phyloP scores from a whole-genome alignment of 257 asterid genomes.

The Primulina eburnea region DNA sequence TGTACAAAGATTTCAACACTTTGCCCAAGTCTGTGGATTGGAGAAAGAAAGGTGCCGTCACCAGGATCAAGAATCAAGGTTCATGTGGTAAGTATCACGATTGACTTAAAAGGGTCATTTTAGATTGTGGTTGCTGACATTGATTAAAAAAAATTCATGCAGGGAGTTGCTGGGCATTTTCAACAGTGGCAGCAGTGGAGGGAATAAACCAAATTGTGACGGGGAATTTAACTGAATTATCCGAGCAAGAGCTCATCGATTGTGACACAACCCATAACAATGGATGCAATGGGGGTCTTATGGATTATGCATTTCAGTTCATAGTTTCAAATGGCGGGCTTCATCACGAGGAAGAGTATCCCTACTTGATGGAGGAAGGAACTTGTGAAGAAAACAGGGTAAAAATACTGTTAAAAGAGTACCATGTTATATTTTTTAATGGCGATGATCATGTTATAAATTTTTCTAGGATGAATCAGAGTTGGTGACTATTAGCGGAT shows the following conservation, averaged over 20 bases:
- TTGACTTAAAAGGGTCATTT: background rate
- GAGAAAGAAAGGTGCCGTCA: conserved; percentile 70
- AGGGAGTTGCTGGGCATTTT: conserved; percentile 91
- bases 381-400: conserved; percentile 65
- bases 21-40: conserved; percentile 63
- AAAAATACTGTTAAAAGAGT: background rate
- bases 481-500: conserved; percentile 41
- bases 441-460: background rate
- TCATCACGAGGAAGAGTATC: conserved; percentile 70
- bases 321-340: conserved; percentile 58
- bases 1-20: conserved; percentile 35
- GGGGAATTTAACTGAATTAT: conserved; percentile 56
- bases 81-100: conserved; percentile 46
- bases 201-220: conserved; percentile 71
- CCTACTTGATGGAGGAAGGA: conserved; percentile 74
- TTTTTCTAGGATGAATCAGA: conserved; percentile 37
- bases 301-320: conserved; percentile 66
- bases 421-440: background rate
- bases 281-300: conserved; percentile 76
- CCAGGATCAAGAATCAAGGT: conserved; percentile 64
- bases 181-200: conserved; percentile 76
- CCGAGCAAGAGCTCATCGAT: conserved; percentile 70
- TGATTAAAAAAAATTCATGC: conserved; percentile 10
- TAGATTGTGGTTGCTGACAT: background rate
- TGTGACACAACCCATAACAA: conserved; percentile 60